Base-by-base conservation (phyloP, 2,329 filamentous ascomycete species). In the Calonectria henricotiae region DNA sequence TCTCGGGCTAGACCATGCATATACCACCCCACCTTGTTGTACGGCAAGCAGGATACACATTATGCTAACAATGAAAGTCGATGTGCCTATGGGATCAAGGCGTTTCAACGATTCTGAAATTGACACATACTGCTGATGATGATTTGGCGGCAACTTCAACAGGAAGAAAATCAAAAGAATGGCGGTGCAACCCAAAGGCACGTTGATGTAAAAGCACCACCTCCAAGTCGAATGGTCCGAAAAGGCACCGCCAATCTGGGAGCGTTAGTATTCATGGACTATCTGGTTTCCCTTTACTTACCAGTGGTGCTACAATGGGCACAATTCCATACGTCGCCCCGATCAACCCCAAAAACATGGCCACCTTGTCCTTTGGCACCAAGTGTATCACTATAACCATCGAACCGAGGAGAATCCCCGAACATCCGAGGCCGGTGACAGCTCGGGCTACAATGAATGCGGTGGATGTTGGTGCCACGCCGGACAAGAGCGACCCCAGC, bases 401-500 rank as follows among this genome's bases (percentile, higher is more conserved):
- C 4, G 82, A 81, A 0, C 86, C 86, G 2, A 80, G 82, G 51
- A 82, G 82, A 27, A 89, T 75, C 2, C 85, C 88, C 82, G 87
- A 83, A 5, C 83, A 83, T 2, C 82, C 80, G 35, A 86, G 79
- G 46, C 82, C 82, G 13, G 84, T 82, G 25, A 87, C 84, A 60
- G 86, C 86, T 58, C 86, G 84, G 68, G 86, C 86, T 75, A 85
- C 82, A 62, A 88, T 85, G n/a, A 87, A 83, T 35, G 85, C 79
- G 13, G 81, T 82, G 43, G 85, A 83, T 69, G 82, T 82, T 62
- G 83, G 83, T 72, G 83, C 68, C 71, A 86, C 80, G 41, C 75
- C 80, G 73, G 88, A 89, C 64, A 90, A 81, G n/a, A 87, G 74
- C 27, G 82, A 85, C 23, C 88, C 88, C 1, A 88, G 63, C 73